Base-by-base conservation (phyloP, 257 asterid species). In the Thymus mandschuricus region DNA sequence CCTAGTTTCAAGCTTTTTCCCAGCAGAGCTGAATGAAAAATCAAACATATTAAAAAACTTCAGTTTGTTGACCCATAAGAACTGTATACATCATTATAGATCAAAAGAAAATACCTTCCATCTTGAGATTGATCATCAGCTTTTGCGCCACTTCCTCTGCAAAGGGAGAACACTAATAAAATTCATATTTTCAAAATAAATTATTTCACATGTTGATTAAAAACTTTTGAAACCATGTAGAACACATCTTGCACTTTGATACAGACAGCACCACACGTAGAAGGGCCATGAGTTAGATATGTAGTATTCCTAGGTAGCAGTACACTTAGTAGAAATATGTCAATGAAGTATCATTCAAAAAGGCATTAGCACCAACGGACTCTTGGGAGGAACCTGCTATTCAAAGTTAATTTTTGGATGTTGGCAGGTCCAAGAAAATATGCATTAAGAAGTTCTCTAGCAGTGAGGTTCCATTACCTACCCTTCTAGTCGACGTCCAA, bases 91-190 rank as follows among this genome's bases (percentile, higher is more conserved):
- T 59, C 27, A 63, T 61, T 57, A 56, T 33, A 52, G 59, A 46
- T 29, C 34, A 60, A 66, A n/a, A 10, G 58, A 13, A 58, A 59
- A 54, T 79, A 95, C 98, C 99, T 89, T 87, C 95, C 97, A 75
- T 92, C 92, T 62, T 85, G 98, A 75, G 90, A 82, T 56, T 74
- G 88, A 73, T 88, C 96, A 72, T 85, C 96, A 71, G 88, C 87
- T 82, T 71, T 86, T 54, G 88, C 87, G 45, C 86, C 89, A 78
- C 87, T 91, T 77, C 86, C 96, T 74, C 96, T 93, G 86, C 77
- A 67, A 54, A 38, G 44, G 28, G 38, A 63, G 70, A 56, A 27
- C 40, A 35, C 30, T 48, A 51, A 64, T 50, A 30, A 54, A 48
- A 27, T 13, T 29, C 29, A 35, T 29, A 68, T 10, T n/a, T 64